Evolutionary conservation across 768 basidiomycete species (phyloP).

Genomic region (Mycena galopus): DNA sequence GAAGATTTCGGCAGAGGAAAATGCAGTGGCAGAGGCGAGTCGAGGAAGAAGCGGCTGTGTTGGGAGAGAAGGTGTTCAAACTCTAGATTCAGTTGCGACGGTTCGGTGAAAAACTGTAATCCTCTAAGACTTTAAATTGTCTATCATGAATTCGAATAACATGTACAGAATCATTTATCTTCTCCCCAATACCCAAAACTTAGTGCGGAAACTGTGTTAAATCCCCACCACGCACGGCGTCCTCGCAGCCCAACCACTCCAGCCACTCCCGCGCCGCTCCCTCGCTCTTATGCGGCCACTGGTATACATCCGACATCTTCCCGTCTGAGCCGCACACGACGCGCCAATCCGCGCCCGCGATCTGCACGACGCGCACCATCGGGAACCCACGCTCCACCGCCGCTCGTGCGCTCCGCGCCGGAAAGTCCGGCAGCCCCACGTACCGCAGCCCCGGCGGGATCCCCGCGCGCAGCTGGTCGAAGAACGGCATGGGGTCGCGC

Average conservation of each 20-base stretch:
- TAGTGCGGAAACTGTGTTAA: slow-evolving; percentile 10
- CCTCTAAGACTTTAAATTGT: no score
- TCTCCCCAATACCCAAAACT: neutral
- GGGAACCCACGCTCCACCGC: slow-evolving; percentile 74
- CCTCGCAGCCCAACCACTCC: slow-evolving; percentile 73
- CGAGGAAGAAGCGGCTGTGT: neutral
- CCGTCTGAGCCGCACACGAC: slow-evolving; percentile 52
- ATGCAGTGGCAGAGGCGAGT: neutral
- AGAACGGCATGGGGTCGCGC: slow-evolving; percentile 58
- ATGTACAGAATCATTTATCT: neutral
- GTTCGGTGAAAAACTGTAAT: neutral
- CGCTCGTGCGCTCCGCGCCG: slow-evolving; percentile 53
- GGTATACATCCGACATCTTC: slow-evolving; percentile 57
- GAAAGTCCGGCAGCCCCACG: slow-evolving; percentile 66
- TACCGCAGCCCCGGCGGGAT: slow-evolving; percentile 67
- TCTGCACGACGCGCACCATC: slow-evolving; percentile 66
- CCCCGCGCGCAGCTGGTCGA: slow-evolving; percentile 70
- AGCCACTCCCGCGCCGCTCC: slow-evolving; percentile 68
- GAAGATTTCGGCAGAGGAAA: neutral
- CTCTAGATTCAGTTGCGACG: neutral
- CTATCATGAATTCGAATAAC: no score
- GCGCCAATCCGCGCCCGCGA: slow-evolving; percentile 69
- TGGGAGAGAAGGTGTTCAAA: neutral
- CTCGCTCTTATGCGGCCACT: slow-evolving; percentile 69
- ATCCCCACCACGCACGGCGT: slow-evolving; percentile 51